A percentile compares a stretch with the other conserved stretches of the same genome.
Conservation (phyloP, 164 flowering plant genomes). For the Nymphaea colorata region DNA sequence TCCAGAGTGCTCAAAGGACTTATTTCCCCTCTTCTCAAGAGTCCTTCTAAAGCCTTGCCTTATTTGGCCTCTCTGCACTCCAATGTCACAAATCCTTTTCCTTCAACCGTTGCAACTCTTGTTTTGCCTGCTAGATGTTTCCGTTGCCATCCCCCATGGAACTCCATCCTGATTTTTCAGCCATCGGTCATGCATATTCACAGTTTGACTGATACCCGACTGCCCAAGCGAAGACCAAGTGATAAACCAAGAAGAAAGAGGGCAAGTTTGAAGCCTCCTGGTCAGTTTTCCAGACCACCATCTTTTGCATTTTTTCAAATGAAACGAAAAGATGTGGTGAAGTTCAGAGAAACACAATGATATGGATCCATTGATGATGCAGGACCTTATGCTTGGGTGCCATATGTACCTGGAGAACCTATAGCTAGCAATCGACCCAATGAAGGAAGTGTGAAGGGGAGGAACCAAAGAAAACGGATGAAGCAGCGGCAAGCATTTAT, state of each 20-base stretch:
- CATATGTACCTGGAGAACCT: slow-evolving; percentile 50
- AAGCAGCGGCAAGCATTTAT: slow-evolving; percentile 50
- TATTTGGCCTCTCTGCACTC: not conserved
- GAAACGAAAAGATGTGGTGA: not conserved
- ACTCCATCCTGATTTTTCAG: not conserved
- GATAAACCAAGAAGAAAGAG: slow-evolving; percentile 47
- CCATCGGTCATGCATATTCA: slow-evolving; percentile 19
- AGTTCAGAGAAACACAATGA: not conserved
- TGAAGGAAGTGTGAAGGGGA: slow-evolving; percentile 63
- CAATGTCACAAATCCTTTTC: not conserved
- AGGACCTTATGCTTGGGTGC: slow-evolving; percentile 83
- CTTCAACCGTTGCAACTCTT: not conserved
- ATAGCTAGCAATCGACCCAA: slow-evolving; percentile 55
- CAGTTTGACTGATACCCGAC: slow-evolving; percentile 65
- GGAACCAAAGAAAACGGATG: slow-evolving; percentile 74
- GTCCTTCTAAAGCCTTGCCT: not conserved
- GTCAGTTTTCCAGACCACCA: slow-evolving; percentile 34
- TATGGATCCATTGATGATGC: slow-evolving; percentile 13
- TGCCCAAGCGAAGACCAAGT: slow-evolving; percentile 65
- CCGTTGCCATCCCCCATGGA: not conserved
- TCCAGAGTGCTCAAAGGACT: not conserved
- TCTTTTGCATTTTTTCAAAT: not conserved
- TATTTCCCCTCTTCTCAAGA: not conserved
- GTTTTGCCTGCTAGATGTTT: not conserved
- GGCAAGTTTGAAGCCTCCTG: slow-evolving; percentile 60